phyloP scores from a whole-genome alignment of 441 rosid genomes.

The Pelargonium hybrid region DNA sequence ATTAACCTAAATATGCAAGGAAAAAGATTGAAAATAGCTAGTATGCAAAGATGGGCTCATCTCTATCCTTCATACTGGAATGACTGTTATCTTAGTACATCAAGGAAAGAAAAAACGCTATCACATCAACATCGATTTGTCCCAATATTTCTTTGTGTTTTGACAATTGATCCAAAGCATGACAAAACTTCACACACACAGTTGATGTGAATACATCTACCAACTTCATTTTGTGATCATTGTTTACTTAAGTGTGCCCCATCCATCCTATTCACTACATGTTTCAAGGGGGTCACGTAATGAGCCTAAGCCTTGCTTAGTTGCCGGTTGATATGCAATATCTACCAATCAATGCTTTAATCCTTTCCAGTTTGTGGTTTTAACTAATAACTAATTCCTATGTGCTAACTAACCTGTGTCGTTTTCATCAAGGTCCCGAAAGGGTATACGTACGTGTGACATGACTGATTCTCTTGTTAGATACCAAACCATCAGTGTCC shows the following conservation, averaged over 20 bases:
- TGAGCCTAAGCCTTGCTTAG: background rate
- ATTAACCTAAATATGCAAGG: background rate
- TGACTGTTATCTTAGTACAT: no score
- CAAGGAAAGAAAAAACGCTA: background rate
- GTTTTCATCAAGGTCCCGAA: background rate
- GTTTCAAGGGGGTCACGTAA: background rate
- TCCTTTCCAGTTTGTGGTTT: background rate
- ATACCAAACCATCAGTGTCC: slow-evolving; percentile 2
- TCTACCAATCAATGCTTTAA: slow-evolving; percentile 1
- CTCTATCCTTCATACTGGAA: background rate
- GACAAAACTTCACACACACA: background rate
- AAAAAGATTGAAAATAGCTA: background rate
- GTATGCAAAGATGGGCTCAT: background rate
- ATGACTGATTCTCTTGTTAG: slow-evolving; percentile 1
- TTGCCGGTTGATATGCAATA: background rate
- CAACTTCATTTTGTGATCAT: background rate
- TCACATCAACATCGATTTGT: background rate
- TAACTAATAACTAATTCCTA: background rate
- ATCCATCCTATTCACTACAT: background rate
- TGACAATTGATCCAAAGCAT: background rate
- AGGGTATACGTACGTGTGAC: background rate
- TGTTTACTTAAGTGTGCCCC: background rate
- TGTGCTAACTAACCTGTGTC: background rate
- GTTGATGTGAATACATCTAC: background rate
- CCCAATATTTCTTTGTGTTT: background rate